Percentiles rank a stretch among this genome's conserved stretches.
phyloP scores from a whole-genome alignment of 1,284 basidiomycete species.

The Malassezia psittaci region DNA sequence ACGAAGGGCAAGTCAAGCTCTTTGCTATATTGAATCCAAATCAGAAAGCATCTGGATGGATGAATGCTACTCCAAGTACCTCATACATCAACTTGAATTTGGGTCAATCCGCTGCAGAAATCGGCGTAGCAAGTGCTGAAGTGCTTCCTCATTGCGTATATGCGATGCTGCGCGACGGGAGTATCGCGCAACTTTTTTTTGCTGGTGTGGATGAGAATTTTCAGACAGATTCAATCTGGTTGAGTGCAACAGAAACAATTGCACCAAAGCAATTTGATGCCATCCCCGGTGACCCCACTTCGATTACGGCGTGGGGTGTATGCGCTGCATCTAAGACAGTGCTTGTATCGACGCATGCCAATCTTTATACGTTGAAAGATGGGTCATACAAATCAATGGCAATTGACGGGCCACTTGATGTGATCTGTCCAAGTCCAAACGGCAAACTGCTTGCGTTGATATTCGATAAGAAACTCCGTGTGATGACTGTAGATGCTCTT shows the following conservation, averaged over 20 bases:
- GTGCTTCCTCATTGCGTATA: slow-evolving; percentile 79
- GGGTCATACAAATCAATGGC: slow-evolving; percentile 49
- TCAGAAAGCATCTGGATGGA: slow-evolving; percentile 14
- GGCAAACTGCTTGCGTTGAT: slow-evolving; percentile 83
- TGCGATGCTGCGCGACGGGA: slow-evolving; percentile 66
- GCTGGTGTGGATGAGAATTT: slow-evolving; percentile 59
- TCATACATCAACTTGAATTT: slow-evolving; percentile 76
- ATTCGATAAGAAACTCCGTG: slow-evolving; percentile 65
- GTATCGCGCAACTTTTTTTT: slow-evolving; percentile 62
- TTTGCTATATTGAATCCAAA: slow-evolving; percentile 60
- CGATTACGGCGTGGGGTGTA: slow-evolving; percentile 24
- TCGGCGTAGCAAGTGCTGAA: slow-evolving; percentile 68
- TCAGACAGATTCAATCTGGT: slow-evolving; percentile 18
- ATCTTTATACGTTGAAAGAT: slow-evolving; percentile 19
- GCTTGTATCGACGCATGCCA: slow-evolving; percentile 19
- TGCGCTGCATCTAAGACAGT: slow-evolving; percentile 21
- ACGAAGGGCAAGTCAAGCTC: slow-evolving; percentile 79
- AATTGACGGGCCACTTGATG: slow-evolving; percentile 74
- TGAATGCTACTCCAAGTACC: slow-evolving; percentile 51
- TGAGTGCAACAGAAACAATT: slow-evolving; percentile 16
- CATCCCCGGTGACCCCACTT: not conserved
- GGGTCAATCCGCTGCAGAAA: slow-evolving; percentile 70
- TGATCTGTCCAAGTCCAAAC: slow-evolving; percentile 78
- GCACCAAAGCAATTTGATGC: slow-evolving; percentile 9
- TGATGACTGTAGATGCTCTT: slow-evolving; percentile 84